Conservation (phyloP, 805 yeast genomes). For the Suhomyces prunicola region DNA sequence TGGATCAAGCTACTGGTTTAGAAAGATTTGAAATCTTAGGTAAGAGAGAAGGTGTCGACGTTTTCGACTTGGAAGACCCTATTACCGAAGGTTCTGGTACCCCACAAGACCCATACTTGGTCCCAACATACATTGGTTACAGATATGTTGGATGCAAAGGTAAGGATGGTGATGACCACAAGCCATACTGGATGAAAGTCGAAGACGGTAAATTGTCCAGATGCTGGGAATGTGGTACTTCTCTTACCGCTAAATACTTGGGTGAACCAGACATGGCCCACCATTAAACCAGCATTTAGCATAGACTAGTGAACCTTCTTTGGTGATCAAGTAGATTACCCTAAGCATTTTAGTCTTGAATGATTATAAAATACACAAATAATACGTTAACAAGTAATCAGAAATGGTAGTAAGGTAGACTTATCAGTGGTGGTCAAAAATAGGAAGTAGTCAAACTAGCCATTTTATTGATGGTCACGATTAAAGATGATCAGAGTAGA, state of each 20-base stretch:
- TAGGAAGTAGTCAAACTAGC: neutral
- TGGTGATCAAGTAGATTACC: neutral
- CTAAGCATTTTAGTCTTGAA: neutral
- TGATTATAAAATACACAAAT: neutral
- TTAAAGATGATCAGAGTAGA: neutral
- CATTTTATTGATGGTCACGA: neutral
- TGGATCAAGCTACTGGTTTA: constrained; percentile 97
- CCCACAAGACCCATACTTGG: constrained; percentile 79
- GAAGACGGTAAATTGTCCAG: constrained; percentile 79
- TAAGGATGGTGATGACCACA: constrained; percentile 81
- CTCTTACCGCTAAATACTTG: constrained; percentile 81
- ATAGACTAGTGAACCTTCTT: neutral
- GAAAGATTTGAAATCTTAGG: constrained; percentile 95
- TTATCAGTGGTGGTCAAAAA: too few relatives aligned
- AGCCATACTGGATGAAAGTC: constrained; percentile 88
- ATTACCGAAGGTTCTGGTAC: constrained; percentile 89
- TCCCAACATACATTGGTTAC: constrained; percentile 87
- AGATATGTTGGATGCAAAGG: constrained; percentile 98
- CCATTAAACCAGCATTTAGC: constrained; percentile 15
- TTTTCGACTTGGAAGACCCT: constrained; percentile 86
- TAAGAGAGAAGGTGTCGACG: constrained; percentile 91
- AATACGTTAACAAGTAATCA: neutral
- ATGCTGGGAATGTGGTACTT: constrained; percentile 99
- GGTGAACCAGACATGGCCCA: constrained; percentile 74
- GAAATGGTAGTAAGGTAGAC: neutral